These are phyloP conservation scores for Pezicula carpinea DNA, from an alignment of 2,329 filamentous ascomycete species.

Conservation along the genomic window DNA sequence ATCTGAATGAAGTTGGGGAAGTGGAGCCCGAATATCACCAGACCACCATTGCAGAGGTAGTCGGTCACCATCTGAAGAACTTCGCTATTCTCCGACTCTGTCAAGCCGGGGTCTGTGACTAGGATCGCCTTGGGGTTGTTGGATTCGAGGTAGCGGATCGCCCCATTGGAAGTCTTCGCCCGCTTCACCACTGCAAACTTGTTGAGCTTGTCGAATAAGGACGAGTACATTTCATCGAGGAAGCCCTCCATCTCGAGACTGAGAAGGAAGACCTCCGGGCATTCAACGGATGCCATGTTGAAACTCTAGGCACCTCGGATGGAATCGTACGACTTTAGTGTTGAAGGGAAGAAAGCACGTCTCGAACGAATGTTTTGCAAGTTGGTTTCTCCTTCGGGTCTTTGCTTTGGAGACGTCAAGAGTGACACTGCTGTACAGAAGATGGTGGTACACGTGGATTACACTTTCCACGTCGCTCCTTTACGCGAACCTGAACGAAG, in stretches of 20 bases:
- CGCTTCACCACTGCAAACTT: constrained; percentile 10
- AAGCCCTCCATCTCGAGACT: constrained; percentile 8
- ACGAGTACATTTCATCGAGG: constrained; percentile 12
- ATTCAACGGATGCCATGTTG: not conserved
- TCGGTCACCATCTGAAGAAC: constrained; percentile 17
- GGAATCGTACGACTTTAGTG: not conserved
- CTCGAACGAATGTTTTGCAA: too few species aligned
- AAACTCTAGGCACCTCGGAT: not conserved
- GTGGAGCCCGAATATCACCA: constrained; percentile 21
- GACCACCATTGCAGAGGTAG: constrained; percentile 23
- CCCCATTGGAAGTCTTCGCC: constrained; percentile 9
- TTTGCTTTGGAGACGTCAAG: too few species aligned
- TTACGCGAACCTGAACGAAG: too few species aligned
- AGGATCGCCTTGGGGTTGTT: constrained; percentile 22
- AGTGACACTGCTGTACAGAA: too few species aligned
- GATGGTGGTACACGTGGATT: too few species aligned
- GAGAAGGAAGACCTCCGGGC: constrained; percentile 16
- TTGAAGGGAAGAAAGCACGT: too few species aligned
- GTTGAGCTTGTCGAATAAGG: constrained; percentile 12
- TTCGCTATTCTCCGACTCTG: constrained; percentile 9
- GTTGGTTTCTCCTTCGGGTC: too few species aligned
- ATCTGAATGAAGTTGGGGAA: constrained; percentile 20
- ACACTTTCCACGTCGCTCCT: too few species aligned
- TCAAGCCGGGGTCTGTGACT: constrained; percentile 23
- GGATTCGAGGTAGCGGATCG: constrained; percentile 15